phyloP scores from a whole-genome alignment of 306 rosid genomes.

The Vicia sativa region DNA sequence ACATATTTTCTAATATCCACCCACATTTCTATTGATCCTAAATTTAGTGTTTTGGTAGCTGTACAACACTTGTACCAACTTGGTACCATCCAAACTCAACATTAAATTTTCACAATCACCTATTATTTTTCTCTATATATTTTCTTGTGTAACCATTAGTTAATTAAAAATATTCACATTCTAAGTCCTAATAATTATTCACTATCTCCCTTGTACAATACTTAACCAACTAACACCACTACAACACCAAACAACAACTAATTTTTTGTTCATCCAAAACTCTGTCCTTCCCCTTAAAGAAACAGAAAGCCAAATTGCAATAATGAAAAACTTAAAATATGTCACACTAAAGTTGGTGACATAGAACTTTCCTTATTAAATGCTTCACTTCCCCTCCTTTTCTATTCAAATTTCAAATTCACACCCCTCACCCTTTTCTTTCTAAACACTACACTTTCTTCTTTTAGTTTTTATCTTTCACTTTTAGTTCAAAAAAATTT shows the following conservation, averaged over 20 bases:
- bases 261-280: conserved; percentile 44
- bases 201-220: conserved; percentile 75
- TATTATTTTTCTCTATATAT: background rate
- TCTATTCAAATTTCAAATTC: conserved; percentile 49
- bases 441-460: conserved; percentile 17
- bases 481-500: conserved; percentile 24
- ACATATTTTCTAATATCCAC: conserved; percentile 37
- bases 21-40: conserved; percentile 33
- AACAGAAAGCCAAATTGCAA: conserved; percentile 74
- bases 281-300: conserved; percentile 91
- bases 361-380: conserved; percentile 57
- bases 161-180: conserved; percentile 47
- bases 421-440: conserved; percentile 32
- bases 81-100: conserved; percentile 33
- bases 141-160: conserved; percentile 37
- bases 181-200: conserved; percentile 71
- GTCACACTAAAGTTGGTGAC: conserved; percentile 62
- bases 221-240: conserved; percentile 94
- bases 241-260: conserved; percentile 63
- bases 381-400: conserved; percentile 49
- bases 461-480: conserved; percentile 16
- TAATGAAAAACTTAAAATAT: conserved; percentile 55
- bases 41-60: conserved; percentile 16
- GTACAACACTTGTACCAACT: conserved; percentile 28
- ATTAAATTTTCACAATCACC: conserved; percentile 30